These are phyloP conservation scores for Cladochytrium tenue DNA, from an alignment of 371 early-diverging fungal genomes.

Conservation along the genomic window DNA sequence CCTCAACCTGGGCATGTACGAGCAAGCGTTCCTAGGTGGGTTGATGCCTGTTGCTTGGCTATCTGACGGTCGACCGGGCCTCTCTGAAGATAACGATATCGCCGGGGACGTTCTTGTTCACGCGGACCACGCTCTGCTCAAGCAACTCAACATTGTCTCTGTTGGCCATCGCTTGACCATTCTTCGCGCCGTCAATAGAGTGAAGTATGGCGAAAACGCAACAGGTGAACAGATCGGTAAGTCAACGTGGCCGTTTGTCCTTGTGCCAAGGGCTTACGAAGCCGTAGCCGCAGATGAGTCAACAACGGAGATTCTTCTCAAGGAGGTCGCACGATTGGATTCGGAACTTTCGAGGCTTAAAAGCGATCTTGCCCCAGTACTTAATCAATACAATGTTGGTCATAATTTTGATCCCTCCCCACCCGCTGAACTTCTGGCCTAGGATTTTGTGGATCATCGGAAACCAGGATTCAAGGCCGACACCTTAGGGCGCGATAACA, in stretches of 20 bases:
- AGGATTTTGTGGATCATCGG: conserved; percentile 1
- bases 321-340: conserved; percentile 1
- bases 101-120: conserved; percentile 87
- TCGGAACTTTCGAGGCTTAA: background rate
- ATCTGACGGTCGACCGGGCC: background rate
- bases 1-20: background rate
- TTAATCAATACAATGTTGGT: background rate
- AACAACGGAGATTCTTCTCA: background rate
- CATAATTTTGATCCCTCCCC: no score
- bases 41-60: background rate
- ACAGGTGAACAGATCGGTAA: background rate
- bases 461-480: background rate
- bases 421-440: no score
- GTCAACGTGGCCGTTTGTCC: background rate
- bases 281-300: background rate
- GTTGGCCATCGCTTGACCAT: conserved; percentile 86
- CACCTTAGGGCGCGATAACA: background rate
- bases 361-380: background rate
- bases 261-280: background rate
- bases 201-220: conserved; percentile 27
- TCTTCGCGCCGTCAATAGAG: conserved; percentile 76
- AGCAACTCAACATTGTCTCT: conserved; percentile 80
- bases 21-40: background rate
- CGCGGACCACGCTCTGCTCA: conserved; percentile 86
- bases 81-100: conserved; percentile 77